Evolutionary conservation across 495 filamentous ascomycete genomes (phyloP).

Genomic region (Opeltia flavorubescens): DNA sequence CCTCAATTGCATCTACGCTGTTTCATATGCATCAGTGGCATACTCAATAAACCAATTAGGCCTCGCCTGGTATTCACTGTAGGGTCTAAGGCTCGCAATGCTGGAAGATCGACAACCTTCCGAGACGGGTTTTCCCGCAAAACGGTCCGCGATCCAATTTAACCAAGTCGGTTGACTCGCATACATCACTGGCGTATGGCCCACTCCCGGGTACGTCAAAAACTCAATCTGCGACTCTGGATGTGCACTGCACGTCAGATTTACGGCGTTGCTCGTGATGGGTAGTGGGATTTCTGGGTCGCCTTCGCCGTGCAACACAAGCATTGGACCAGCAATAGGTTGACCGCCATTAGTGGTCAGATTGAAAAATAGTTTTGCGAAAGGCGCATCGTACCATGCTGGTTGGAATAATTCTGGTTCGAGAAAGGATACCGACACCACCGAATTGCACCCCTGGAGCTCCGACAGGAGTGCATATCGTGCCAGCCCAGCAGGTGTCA

Average conservation of each 20-base stretch:
- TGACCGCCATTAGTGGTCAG: slow-evolving; percentile 19
- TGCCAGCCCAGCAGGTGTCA: slow-evolving; percentile 17
- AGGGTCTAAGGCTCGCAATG: no score
- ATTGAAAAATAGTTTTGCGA: slow-evolving; percentile 15
- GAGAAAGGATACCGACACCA: slow-evolving; percentile 14
- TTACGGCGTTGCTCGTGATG: slow-evolving; percentile 17
- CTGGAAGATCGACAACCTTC: no score
- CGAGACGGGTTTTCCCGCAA: background rate
- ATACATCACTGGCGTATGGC: slow-evolving; percentile 25
- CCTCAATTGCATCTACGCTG: no score
- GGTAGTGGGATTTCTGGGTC: slow-evolving; percentile 20
- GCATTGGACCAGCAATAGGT: slow-evolving; percentile 28
- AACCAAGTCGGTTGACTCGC: slow-evolving; percentile 26
- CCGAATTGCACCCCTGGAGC: slow-evolving; percentile 22
- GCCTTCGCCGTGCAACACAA: slow-evolving; percentile 28
- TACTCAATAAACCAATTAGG: no score
- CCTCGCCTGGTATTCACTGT: no score
- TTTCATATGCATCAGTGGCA: no score
- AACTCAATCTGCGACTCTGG: slow-evolving; percentile 21
- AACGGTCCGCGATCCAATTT: slow-evolving; percentile 22
- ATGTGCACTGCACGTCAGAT: slow-evolving; percentile 21
- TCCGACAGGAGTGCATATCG: slow-evolving; percentile 20
- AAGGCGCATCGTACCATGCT: slow-evolving; percentile 15
- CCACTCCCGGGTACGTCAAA: slow-evolving; percentile 18
- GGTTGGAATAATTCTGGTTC: slow-evolving; percentile 16